Evolutionary conservation across 1,284 basidiomycete species (phyloP).

Genomic region (Schizophyllum amplum): DNA sequence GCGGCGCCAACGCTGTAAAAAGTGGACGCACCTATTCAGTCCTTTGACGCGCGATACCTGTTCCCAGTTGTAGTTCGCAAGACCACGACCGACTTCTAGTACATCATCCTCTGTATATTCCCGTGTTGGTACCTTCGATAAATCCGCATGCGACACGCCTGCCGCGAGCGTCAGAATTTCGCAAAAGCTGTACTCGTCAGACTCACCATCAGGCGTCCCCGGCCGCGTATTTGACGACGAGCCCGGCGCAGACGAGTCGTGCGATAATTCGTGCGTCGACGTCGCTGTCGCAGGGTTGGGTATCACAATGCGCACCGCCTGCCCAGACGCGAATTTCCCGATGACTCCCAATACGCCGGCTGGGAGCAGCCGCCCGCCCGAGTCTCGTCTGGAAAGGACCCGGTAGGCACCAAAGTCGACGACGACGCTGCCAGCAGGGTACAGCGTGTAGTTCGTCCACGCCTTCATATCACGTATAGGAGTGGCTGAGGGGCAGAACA

Average conservation of each 20-base stretch:
- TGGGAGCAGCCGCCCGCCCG: constrained; percentile 84
- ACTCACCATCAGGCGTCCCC: constrained; percentile 30
- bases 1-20: neutral
- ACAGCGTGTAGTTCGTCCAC: constrained; percentile 92
- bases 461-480: constrained; percentile 89
- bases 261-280: constrained; percentile 13
- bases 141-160: constrained; percentile 21
- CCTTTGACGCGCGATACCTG: constrained; percentile 90
- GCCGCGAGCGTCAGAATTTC: constrained; percentile 17
- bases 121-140: constrained; percentile 18
- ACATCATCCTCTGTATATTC: constrained; percentile 55
- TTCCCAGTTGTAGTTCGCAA: constrained; percentile 93
- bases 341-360: constrained; percentile 85
- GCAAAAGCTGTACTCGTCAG: constrained; percentile 25
- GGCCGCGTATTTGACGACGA: constrained; percentile 31
- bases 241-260: constrained; percentile 22
- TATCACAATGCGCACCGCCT: constrained; percentile 85
- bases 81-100: constrained; percentile 86
- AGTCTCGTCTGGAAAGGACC: constrained; percentile 78
- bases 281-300: constrained; percentile 20
- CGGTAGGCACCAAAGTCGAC: constrained; percentile 86
- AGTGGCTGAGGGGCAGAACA: constrained; percentile 71
- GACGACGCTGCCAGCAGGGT: constrained; percentile 81
- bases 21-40: constrained; percentile 67
- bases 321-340: constrained; percentile 89